Conservation (phyloP, 2,329 filamentous ascomycete genomes). For the Fusarium drepaniforme region DNA sequence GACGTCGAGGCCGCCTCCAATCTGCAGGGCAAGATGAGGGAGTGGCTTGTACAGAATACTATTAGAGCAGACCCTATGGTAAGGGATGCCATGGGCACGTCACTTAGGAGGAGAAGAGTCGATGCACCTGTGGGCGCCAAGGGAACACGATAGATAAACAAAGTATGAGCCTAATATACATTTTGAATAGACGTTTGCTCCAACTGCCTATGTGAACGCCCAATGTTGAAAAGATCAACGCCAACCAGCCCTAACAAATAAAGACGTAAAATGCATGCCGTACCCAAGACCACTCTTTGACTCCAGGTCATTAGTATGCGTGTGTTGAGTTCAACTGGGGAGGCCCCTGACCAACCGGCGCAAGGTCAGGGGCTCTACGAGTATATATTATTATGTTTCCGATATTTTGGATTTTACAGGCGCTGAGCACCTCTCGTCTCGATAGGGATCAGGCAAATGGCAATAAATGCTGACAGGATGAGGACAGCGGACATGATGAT, state of each 20-base stretch:
- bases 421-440: slow-evolving; percentile 72
- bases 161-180: slow-evolving; percentile 21
- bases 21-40: slow-evolving; percentile 76
- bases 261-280: slow-evolving; percentile 27
- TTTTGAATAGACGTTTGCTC: slow-evolving; percentile 31
- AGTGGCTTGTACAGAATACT: slow-evolving; percentile 90
- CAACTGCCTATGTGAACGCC: slow-evolving; percentile 16
- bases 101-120: slow-evolving; percentile 71
- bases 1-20: slow-evolving; percentile 73
- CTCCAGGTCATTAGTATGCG: slow-evolving; percentile 38
- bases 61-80: slow-evolving; percentile 86
- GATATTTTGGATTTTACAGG: slow-evolving; percentile 52
- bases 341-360: background rate
- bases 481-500: slow-evolving; percentile 69
- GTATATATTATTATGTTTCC: slow-evolving; percentile 8
- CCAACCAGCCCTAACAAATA: slow-evolving; percentile 17
- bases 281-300: slow-evolving; percentile 37
- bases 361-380: slow-evolving; percentile 3
- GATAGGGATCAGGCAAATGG: slow-evolving; percentile 71
- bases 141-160: slow-evolving; percentile 55
- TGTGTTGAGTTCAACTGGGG: slow-evolving; percentile 10
- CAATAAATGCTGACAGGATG: slow-evolving; percentile 70
- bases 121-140: slow-evolving; percentile 73
- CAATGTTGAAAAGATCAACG: slow-evolving; percentile 13
- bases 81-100: slow-evolving; percentile 78